Conservation (phyloP, 2,329 filamentous ascomycete species). For the Fusarium sambucinum region DNA sequence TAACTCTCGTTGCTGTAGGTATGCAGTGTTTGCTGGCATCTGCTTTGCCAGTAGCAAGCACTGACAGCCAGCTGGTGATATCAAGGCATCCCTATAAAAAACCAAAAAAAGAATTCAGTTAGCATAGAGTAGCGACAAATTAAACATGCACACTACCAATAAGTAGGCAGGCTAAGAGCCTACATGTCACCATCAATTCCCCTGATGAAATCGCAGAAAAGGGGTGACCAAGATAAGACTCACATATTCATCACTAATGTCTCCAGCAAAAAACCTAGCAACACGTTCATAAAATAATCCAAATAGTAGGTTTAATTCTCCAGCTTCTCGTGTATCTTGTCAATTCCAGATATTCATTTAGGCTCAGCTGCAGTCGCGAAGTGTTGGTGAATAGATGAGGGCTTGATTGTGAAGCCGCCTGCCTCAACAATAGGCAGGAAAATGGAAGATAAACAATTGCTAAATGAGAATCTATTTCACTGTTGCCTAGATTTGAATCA, state of each 20-base stretch:
- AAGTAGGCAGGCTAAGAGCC: background rate
- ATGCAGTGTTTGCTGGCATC: background rate
- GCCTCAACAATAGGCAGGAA: background rate
- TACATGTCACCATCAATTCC: background rate
- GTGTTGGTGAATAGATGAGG: background rate
- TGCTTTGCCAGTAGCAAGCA: background rate
- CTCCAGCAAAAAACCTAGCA: too few relatives aligned
- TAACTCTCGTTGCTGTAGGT: background rate
- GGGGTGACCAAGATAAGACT: background rate
- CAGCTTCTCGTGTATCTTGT: background rate
- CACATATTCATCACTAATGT: background rate
- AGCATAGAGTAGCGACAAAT: background rate
- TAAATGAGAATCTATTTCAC: background rate
- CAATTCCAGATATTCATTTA: background rate
- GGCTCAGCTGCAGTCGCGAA: background rate
- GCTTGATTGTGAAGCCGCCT: background rate
- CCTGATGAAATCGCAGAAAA: background rate
- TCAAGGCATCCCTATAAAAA: background rate
- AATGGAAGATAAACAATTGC: background rate
- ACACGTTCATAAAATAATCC: accelerated
- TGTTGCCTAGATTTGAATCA: background rate
- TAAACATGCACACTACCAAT: background rate
- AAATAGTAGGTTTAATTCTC: background rate
- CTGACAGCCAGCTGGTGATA: background rate
- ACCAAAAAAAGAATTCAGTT: too few relatives aligned